phyloP scores from a whole-genome alignment of 2,329 filamentous ascomycete species.

The Penicillium sp. region DNA sequence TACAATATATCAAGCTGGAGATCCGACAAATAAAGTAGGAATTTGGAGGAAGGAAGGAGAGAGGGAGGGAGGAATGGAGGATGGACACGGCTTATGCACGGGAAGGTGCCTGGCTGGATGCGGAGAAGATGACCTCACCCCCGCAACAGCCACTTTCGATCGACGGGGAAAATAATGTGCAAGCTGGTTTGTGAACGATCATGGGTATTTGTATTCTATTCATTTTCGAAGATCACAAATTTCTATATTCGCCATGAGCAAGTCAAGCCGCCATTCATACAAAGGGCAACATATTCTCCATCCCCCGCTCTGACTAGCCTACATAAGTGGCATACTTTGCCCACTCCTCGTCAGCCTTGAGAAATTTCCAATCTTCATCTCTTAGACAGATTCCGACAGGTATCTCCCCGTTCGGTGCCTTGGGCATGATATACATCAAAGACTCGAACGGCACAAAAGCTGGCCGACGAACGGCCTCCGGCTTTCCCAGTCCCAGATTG shows the following conservation, averaged over 20 bases:
- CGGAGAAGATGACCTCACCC: constrained; percentile 11
- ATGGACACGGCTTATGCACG: neutral
- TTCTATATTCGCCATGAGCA: neutral
- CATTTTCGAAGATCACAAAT: neutral
- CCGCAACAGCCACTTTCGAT: neutral
- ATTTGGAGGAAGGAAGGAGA: neutral
- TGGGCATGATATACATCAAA: constrained; percentile 57
- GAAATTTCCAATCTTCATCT: constrained; percentile 52
- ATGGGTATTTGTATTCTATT: neutral
- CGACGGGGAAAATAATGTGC: neutral
- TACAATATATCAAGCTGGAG: neutral
- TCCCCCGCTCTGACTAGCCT: constrained; percentile 26
- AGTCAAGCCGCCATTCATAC: neutral
- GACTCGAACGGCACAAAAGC: constrained; percentile 52
- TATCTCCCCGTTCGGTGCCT: constrained; percentile 48
- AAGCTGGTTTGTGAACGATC: neutral
- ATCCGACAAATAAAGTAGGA: neutral
- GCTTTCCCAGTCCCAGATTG: constrained; percentile 51
- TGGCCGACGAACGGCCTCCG: constrained; percentile 55
- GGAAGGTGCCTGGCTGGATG: neutral
- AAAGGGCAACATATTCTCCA: neutral
- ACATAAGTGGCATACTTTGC: constrained; percentile 43
- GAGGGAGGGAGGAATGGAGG: neutral
- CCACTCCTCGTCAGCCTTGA: constrained; percentile 52
- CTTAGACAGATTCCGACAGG: constrained; percentile 51